Evolutionary conservation across 2,329 filamentous ascomycete species (phyloP).

Genomic region (Alternaria consortialis): DNA sequence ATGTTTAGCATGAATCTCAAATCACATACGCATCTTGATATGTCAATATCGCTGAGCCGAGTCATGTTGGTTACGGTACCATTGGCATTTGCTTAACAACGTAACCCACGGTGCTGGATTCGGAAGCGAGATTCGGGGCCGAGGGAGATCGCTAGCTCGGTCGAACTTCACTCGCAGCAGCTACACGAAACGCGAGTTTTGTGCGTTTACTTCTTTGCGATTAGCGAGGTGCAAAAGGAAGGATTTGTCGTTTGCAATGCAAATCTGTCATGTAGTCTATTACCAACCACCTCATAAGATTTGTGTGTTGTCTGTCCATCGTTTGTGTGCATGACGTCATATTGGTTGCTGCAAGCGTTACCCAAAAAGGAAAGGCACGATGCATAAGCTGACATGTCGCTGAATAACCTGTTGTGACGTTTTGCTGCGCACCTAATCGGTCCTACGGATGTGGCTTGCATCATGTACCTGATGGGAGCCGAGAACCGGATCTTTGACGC

Average conservation of each 20-base stretch:
- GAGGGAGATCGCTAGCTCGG: no score
- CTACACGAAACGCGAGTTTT: neutral
- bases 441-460: neutral
- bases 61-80: no score
- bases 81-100: no score
- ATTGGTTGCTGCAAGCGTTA: neutral
- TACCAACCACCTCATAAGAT: neutral
- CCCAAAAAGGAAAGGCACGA: neutral
- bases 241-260: no score
- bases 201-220: neutral
- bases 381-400: conserved; percentile 6
- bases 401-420: conserved; percentile 5
- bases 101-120: no score
- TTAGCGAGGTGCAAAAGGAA: neutral
- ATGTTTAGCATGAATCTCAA: neutral
- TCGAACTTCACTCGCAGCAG: no score
- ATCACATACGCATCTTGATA: neutral
- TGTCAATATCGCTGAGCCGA: no score
- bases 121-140: no score
- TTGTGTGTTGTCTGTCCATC: no score
- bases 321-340: neutral
- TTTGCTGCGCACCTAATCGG: no score
- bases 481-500: neutral
- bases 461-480: neutral
- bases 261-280: neutral